Percentiles rank a stretch among this genome's conserved stretches.
phyloP scores from a whole-genome alignment of 2,329 filamentous ascomycete species.

The Ceratocystis destructans region DNA sequence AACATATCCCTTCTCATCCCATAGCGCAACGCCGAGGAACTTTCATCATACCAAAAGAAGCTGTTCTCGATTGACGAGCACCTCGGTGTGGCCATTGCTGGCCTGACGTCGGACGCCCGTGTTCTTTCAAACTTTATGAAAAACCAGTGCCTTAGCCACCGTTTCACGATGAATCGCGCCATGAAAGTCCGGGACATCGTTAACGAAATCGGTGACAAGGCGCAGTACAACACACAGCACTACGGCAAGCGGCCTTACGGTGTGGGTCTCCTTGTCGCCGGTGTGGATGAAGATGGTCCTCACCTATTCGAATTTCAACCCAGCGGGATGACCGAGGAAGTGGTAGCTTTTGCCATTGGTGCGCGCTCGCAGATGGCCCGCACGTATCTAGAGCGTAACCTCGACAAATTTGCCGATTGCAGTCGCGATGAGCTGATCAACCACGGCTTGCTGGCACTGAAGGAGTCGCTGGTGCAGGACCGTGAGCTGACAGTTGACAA shows the following conservation, averaged over 20 bases:
- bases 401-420: slow-evolving; percentile 67
- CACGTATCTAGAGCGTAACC: slow-evolving; percentile 87
- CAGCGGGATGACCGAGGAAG: slow-evolving; percentile 90
- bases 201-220: slow-evolving; percentile 84
- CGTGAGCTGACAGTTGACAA: slow-evolving; percentile 97
- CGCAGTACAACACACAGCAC: slow-evolving; percentile 94
- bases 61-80: slow-evolving; percentile 94
- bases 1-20: neutral
- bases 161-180: slow-evolving; percentile 87
- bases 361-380: slow-evolving; percentile 94
- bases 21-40: slow-evolving; percentile 95
- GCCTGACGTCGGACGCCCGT: slow-evolving; percentile 91
- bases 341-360: slow-evolving; percentile 90
- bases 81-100: slow-evolving; percentile 87
- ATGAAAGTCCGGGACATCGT: slow-evolving; percentile 85
- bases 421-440: slow-evolving; percentile 74
- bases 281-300: slow-evolving; percentile 83
- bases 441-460: slow-evolving; percentile 80
- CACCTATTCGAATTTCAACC: slow-evolving; percentile 99
- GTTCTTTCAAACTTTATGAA: slow-evolving; percentile 99
- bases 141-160: slow-evolving; percentile 90
- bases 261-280: slow-evolving; percentile 74
- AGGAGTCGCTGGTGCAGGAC: slow-evolving; percentile 92
- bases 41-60: slow-evolving; percentile 99
- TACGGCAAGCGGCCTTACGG: slow-evolving; percentile 87